Conservation (phyloP, 169 alveolate genomes). For the Neospora caninum region DNA sequence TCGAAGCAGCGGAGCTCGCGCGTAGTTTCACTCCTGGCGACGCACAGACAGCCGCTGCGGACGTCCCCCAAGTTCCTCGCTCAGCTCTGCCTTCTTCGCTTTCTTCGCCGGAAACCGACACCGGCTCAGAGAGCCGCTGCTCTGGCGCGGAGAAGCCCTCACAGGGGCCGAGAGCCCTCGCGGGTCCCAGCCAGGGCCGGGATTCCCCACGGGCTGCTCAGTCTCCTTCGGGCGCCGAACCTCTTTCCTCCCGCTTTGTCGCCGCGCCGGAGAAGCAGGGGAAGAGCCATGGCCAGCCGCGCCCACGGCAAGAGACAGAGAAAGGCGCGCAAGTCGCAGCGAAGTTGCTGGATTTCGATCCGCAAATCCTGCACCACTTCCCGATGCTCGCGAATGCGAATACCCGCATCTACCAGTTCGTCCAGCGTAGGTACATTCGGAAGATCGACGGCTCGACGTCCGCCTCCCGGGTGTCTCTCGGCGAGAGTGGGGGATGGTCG, state of each 20-base stretch:
- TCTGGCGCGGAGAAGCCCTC: no score
- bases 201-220: no score
- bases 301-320: background rate
- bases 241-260: background rate
- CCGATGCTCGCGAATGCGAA: slow-evolving; percentile 21
- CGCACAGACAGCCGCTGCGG: no score
- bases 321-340: background rate
- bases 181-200: no score
- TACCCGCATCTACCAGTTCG: background rate
- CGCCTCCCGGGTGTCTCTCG: background rate
- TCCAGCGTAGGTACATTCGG: background rate
- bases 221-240: background rate
- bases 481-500: background rate
- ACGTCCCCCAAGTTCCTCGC: no score
- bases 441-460: background rate
- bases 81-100: no score
- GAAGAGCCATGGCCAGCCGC: background rate
- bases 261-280: background rate
- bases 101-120: no score
- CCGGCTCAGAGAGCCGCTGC: no score
- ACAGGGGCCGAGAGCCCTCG: no score
- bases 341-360: background rate
- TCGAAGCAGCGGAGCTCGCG: no score
- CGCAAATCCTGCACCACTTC: slow-evolving; percentile 5
- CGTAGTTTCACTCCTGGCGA: no score